Evolutionary conservation across 257 asterid genomes (phyloP).

Genomic region (Echites panduratus): DNA sequence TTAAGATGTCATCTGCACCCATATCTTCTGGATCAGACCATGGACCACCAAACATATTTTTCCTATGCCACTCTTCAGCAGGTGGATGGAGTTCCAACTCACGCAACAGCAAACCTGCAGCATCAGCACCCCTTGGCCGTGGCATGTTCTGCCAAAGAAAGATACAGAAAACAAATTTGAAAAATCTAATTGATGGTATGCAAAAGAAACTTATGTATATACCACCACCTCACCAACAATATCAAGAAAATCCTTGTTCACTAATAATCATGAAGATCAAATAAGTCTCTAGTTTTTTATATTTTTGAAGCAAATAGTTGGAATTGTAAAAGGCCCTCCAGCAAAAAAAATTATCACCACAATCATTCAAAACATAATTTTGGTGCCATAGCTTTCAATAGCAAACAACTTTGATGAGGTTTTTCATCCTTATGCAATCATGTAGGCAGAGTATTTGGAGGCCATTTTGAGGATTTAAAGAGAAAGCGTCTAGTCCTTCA

Average conservation of each 20-base stretch:
- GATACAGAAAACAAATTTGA: background rate
- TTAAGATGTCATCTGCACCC: conserved; percentile 44
- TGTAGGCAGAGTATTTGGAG: conserved; percentile 13
- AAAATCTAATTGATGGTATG: background rate
- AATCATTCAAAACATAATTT: background rate
- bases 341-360: background rate
- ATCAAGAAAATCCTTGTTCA: background rate
- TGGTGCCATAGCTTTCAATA: background rate
- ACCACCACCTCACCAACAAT: background rate
- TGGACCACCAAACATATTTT: conserved; percentile 97
- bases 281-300: too few species aligned
- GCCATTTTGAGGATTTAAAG: background rate
- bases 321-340: too few species aligned
- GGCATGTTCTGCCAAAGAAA: conserved; percentile 78
- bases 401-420: background rate
- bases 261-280: conserved; percentile 1
- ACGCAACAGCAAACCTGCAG: conserved; percentile 96
- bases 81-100: conserved; percentile 99
- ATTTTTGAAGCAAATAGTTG: background rate
- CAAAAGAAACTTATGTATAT: background rate
- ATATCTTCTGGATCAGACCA: conserved; percentile 82
- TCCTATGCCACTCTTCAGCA: conserved; percentile 98
- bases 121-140: conserved; percentile 99
- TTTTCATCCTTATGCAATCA: background rate
- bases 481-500: too few species aligned